phyloP scores from a whole-genome alignment of 306 rosid genomes.

The Medicago arabica region DNA sequence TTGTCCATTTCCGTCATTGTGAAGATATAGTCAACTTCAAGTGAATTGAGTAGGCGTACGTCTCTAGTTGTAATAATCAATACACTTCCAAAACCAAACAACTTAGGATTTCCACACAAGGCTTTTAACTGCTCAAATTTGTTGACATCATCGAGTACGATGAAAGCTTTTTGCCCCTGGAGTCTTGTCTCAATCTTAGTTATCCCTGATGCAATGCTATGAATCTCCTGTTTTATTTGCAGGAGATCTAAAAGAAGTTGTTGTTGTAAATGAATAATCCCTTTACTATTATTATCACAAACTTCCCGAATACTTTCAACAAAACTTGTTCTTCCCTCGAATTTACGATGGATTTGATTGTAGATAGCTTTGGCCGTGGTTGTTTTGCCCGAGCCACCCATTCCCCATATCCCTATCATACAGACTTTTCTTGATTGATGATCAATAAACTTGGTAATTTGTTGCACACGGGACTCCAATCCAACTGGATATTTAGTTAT shows the following conservation, averaged over 20 bases:
- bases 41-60: conserved; percentile 17
- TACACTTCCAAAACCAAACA: conserved; percentile 42
- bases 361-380: conserved; percentile 38
- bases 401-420: conserved; percentile 40
- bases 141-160: conserved; percentile 37
- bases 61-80: conserved; percentile 47
- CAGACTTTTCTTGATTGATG: background rate
- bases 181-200: conserved; percentile 8
- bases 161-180: fast-evolving
- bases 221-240: background rate
- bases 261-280: conserved; percentile 22
- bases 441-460: background rate
- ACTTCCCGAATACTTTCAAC: conserved; percentile 26
- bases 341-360: background rate
- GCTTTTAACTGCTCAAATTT: background rate
- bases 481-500: conserved; percentile 18
- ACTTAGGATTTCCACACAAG: background rate
- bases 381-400: conserved; percentile 38
- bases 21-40: background rate
- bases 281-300: conserved; percentile 4
- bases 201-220: background rate
- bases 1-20: conserved; percentile 18
- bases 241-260: conserved; percentile 27
- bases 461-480: background rate
- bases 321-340: background rate